Conservation (phyloP, 495 filamentous ascomycete species). For the Beverwykella pulmonaria region DNA sequence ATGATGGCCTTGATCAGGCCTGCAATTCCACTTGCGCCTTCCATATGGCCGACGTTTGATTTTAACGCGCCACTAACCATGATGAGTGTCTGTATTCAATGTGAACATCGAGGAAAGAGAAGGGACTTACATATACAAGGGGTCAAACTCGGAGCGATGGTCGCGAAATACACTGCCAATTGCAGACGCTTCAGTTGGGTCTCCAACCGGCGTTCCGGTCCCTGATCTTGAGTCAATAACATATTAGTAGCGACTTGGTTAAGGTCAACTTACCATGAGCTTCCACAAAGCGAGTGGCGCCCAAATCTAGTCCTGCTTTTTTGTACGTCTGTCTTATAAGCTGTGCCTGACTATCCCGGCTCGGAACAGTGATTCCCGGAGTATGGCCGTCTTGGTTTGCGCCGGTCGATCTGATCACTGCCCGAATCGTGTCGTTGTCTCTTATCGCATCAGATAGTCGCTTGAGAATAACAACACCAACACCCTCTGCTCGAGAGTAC, state of each 20-base stretch:
- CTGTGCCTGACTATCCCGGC: neutral
- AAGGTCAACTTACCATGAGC: conserved; percentile 20
- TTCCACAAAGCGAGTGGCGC: conserved; percentile 7
- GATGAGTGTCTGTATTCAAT: neutral
- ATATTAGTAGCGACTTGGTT: neutral
- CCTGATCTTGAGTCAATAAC: neutral
- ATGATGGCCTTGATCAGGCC: conserved; percentile 47
- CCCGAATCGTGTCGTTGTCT: conserved; percentile 52
- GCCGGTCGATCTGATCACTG: conserved; percentile 47
- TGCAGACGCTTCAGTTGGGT: conserved; percentile 63
- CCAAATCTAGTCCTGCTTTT: neutral
- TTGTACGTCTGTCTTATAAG: conserved; percentile 8
- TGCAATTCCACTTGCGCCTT: conserved; percentile 46
- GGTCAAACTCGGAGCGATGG: conserved; percentile 35
- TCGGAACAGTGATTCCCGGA: conserved; percentile 10
- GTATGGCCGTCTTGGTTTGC: conserved; percentile 37
- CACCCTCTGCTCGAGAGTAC: conserved; percentile 18
- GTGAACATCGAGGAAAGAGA: neutral
- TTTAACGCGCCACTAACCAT: conserved; percentile 24
- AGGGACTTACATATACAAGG: conserved; percentile 3
- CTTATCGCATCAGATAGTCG: conserved; percentile 46
- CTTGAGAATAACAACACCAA: conserved; percentile 46
- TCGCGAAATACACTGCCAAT: conserved; percentile 52
- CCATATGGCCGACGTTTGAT: conserved; percentile 46
- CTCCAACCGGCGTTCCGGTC: conserved; percentile 38